Evolutionary conservation across 805 yeast genomes (phyloP).

Genomic region (Ogataea populi-albae): DNA sequence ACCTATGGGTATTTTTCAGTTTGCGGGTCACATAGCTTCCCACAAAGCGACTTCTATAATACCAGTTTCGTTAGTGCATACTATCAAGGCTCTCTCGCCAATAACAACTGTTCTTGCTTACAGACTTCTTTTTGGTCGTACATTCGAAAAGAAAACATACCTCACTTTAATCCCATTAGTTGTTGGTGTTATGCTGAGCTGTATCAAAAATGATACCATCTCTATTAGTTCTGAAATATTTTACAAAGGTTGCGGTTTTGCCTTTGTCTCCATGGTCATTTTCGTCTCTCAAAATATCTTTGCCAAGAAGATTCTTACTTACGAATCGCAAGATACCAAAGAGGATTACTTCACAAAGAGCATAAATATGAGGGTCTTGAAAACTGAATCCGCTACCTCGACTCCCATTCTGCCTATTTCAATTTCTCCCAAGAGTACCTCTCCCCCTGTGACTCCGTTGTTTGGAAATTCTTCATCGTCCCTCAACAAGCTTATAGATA

Average conservation of each 20-base stretch:
- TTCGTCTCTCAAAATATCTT: constrained; percentile 78
- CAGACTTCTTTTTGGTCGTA: constrained; percentile 53
- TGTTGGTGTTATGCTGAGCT: constrained; percentile 79
- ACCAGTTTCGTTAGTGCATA: constrained; percentile 94
- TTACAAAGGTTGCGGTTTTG: constrained; percentile 45
- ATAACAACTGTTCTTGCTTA: constrained; percentile 82
- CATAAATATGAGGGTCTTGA: constrained; percentile 28
- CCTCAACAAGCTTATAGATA: constrained; percentile 22
- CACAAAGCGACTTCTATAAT: constrained; percentile 90
- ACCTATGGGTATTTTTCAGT: constrained; percentile 95
- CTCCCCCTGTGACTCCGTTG: constrained; percentile 26
- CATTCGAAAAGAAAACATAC: constrained; percentile 66
- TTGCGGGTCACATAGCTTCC: constrained; percentile 84
- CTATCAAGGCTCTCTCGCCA: constrained; percentile 90
- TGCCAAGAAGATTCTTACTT: constrained; percentile 69
- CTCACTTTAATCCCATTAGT: constrained; percentile 76
- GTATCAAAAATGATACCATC: constrained; percentile 43
- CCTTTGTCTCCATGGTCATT: constrained; percentile 57
- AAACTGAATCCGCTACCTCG: constrained; percentile 33
- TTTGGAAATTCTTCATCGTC: constrained; percentile 26
- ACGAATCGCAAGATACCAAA: constrained; percentile 31
- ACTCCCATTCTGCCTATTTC: constrained; percentile 35
- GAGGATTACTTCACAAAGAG: constrained; percentile 26
- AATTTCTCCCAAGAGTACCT: constrained; percentile 24
- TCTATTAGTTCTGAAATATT: constrained; percentile 26